These are phyloP conservation scores for Durotheca rogersii DNA, from an alignment of 495 filamentous ascomycete species.

Conservation along the genomic window DNA sequence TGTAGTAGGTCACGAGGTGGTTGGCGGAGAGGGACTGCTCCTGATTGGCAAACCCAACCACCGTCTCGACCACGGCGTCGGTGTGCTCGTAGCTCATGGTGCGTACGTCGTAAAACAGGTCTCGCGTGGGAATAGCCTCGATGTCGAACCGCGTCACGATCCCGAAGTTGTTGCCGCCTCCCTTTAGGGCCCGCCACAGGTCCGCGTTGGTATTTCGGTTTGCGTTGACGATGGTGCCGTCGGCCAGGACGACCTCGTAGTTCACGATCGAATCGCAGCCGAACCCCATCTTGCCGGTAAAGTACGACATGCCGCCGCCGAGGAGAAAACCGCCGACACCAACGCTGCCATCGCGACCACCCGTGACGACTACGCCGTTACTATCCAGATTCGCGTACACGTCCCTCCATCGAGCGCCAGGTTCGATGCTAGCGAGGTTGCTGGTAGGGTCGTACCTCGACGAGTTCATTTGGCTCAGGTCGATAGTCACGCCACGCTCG, in stretches of 20 bases:
- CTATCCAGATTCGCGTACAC: slow-evolving; percentile 44
- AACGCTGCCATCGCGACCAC: slow-evolving; percentile 45
- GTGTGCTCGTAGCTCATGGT: slow-evolving; percentile 9
- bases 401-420: slow-evolving; percentile 48
- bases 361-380: slow-evolving; percentile 38
- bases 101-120: slow-evolving; percentile 32
- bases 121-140: slow-evolving; percentile 28
- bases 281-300: slow-evolving; percentile 44
- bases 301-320: slow-evolving; percentile 47
- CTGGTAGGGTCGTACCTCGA: slow-evolving; percentile 42
- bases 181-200: slow-evolving; percentile 56
- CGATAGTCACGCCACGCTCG: slow-evolving; percentile 52
- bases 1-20: slow-evolving; percentile 19
- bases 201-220: slow-evolving; percentile 46
- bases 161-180: slow-evolving; percentile 56
- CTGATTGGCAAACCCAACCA: slow-evolving; percentile 35
- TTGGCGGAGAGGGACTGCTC: slow-evolving; percentile 27
- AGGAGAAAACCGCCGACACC: slow-evolving; percentile 47
- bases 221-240: slow-evolving; percentile 50
- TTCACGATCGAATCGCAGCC: slow-evolving; percentile 51
- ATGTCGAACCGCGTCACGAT: slow-evolving; percentile 58
- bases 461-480: slow-evolving; percentile 48
- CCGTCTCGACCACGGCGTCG: slow-evolving; percentile 22
- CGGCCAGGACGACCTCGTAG: slow-evolving; percentile 55
- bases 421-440: slow-evolving; percentile 41